These are phyloP conservation scores for Podospora sp. DNA, from an alignment of 495 filamentous ascomycete genomes.

Conservation along the genomic window DNA sequence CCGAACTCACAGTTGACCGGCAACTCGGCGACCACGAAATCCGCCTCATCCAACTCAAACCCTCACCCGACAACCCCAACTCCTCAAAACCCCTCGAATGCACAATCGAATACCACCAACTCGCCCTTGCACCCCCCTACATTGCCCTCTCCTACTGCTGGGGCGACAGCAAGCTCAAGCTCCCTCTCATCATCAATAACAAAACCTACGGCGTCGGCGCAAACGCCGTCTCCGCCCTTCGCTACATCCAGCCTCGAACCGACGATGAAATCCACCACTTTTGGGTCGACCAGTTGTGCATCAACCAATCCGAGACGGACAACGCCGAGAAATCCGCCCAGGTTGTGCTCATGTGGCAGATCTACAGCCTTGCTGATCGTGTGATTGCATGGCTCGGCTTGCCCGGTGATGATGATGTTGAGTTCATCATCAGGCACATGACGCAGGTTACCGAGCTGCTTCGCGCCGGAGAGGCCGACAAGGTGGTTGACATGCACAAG, in stretches of 20 bases:
- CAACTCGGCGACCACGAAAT: not conserved
- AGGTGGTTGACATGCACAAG: not conserved
- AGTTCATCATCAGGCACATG: not conserved
- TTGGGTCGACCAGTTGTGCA: constrained; percentile 13
- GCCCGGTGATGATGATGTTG: not conserved
- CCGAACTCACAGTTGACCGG: not conserved
- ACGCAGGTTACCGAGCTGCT: not conserved
- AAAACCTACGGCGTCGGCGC: not conserved
- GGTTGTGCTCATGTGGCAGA: not conserved
- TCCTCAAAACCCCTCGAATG: not conserved
- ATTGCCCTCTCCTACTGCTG: constrained; percentile 1
- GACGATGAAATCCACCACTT: not conserved
- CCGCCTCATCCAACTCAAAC: not conserved
- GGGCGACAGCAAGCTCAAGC: not conserved
- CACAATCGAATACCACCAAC: not conserved
- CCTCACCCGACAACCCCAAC: not conserved
- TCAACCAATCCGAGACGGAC: constrained; percentile 12
- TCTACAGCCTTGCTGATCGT: constrained; percentile 12
- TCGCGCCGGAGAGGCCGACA: not conserved
- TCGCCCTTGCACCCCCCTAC: not conserved
- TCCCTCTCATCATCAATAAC: not conserved
- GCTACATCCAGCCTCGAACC: not conserved
- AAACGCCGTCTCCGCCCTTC: not conserved
- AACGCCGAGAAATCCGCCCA: not conserved
- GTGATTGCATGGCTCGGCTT: constrained; percentile 11